Conservation (phyloP, 2,329 filamentous ascomycete species). For the Lasiodiplodia sp. region DNA sequence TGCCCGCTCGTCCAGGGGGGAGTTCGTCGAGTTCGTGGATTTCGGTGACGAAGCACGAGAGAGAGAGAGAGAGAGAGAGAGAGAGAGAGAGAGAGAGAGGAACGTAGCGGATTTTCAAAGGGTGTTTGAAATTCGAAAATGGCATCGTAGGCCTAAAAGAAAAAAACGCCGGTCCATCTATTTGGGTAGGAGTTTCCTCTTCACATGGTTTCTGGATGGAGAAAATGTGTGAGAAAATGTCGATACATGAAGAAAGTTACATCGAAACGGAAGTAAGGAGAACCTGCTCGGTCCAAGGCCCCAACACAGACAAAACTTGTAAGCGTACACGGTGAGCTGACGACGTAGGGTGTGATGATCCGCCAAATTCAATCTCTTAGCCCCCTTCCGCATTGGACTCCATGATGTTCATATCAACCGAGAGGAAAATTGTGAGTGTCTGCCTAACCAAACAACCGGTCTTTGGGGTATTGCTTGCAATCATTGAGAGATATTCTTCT, state of each 20-base stretch:
- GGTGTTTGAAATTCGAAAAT: conserved; percentile 23
- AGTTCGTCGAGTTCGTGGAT: neutral
- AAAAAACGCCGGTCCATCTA: conserved; percentile 21
- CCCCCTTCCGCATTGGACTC: conserved; percentile 10
- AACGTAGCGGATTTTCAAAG: neutral
- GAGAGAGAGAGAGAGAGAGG: neutral
- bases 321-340: conserved; percentile 14
- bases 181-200: conserved; percentile 4
- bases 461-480: conserved; percentile 26
- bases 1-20: neutral
- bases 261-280: neutral
- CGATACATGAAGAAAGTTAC: conserved; percentile 8
- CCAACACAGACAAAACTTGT: neutral
- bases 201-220: neutral
- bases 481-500: conserved; percentile 26
- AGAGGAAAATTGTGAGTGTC: conserved; percentile 20
- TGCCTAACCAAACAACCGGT: conserved; percentile 26
- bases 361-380: conserved; percentile 11
- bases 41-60: neutral
- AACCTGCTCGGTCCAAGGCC: neutral
- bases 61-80: neutral
- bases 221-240: conserved; percentile 4
- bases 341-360: conserved; percentile 2
- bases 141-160: neutral
- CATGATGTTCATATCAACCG: conserved; percentile 14